Conservation (phyloP, 768 basidiomycete genomes). For the Cubamyces lactineus region DNA sequence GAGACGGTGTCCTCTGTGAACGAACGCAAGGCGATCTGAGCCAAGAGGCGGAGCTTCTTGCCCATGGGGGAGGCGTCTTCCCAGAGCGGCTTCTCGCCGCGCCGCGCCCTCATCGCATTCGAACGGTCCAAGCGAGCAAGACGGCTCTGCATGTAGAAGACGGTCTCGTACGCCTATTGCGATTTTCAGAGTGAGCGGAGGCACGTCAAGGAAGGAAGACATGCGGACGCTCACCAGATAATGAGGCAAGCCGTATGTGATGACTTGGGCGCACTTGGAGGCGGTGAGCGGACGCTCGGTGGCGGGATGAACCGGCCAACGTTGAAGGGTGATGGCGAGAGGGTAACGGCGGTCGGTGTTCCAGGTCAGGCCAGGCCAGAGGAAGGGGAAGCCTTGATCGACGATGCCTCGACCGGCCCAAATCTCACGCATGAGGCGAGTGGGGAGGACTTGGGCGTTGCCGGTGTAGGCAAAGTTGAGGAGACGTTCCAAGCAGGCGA, state of each 20-base stretch:
- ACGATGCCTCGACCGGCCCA: neutral
- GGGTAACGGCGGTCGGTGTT: neutral
- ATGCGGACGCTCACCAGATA: neutral
- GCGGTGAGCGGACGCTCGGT: neutral
- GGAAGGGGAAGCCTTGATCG: neutral
- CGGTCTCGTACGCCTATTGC: neutral
- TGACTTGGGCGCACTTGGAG: neutral
- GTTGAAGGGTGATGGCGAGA: neutral
- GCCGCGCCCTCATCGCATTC: no score
- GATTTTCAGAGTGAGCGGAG: neutral
- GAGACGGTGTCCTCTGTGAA: neutral
- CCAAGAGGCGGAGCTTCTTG: neutral
- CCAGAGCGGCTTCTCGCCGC: neutral
- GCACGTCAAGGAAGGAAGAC: neutral
- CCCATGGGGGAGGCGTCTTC: neutral
- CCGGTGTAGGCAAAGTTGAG: neutral
- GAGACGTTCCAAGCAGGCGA: neutral
- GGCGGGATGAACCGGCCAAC: neutral
- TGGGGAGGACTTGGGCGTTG: neutral
- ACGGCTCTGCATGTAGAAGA: neutral
- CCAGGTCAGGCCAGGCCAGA: neutral
- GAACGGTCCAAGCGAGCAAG: neutral
- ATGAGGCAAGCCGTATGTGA: neutral
- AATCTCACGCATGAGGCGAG: neutral
- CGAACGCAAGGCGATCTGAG: neutral